phyloP scores from a whole-genome alignment of 192 early-diverging fungal genomes.

The Pilaira anomala region DNA sequence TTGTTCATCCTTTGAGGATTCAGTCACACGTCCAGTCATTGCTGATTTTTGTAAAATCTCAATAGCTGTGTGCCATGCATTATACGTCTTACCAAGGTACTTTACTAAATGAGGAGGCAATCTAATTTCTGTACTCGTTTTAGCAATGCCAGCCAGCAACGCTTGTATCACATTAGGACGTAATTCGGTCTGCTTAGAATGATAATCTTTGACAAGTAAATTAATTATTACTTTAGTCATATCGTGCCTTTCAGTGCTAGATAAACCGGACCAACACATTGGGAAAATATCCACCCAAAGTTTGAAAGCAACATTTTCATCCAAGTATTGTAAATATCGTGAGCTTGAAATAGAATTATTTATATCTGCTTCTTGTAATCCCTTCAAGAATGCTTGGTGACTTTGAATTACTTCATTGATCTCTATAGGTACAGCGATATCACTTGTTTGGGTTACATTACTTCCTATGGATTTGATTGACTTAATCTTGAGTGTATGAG shows the following conservation, averaged over 20 bases:
- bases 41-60: conserved; percentile 78
- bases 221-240: conserved; percentile 77
- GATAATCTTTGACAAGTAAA: conserved; percentile 89
- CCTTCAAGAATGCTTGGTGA: conserved; percentile 62
- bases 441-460: neutral
- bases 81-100: conserved; percentile 86
- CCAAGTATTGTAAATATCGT: conserved; percentile 66
- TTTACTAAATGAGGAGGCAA: conserved; percentile 93
- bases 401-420: conserved; percentile 43
- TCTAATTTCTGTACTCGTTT: conserved; percentile 65
- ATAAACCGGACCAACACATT: conserved; percentile 73
- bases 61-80: conserved; percentile 89
- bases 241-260: conserved; percentile 77
- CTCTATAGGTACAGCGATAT: conserved; percentile 32
- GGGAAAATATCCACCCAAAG: conserved; percentile 89
- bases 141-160: conserved; percentile 81
- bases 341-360: conserved; percentile 53
- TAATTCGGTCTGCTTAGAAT: conserved; percentile 69
- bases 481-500: conserved; percentile 46
- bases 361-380: conserved; percentile 48
- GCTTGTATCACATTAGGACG: conserved; percentile 96
- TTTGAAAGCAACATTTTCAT: conserved; percentile 60
- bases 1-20: conserved; percentile 76
- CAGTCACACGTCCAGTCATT: conserved; percentile 36
- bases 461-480: conserved; percentile 27